Evolutionary conservation across 2,329 filamentous ascomycete genomes (phyloP).

Genomic region (Pleoardoris graminearum): DNA sequence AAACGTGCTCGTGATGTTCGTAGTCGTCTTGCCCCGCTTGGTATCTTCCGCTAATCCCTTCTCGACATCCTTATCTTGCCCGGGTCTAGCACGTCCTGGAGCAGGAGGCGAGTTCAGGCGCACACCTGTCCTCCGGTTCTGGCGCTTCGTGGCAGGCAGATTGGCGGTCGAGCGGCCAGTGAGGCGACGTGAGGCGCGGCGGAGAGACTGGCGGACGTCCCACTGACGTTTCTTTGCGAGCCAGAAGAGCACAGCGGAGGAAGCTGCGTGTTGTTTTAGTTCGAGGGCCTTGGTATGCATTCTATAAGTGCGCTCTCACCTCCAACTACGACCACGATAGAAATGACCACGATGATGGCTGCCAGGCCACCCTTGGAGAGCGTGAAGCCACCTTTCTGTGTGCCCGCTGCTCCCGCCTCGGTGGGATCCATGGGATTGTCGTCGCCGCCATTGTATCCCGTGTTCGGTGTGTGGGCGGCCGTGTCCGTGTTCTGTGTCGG

Average conservation of each 20-base stretch:
- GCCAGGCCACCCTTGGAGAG: conserved; percentile 71
- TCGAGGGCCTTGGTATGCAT: conserved; percentile 6
- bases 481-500: conserved; percentile 16
- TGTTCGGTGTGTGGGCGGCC: conserved; percentile 25
- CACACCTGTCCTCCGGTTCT: conserved; percentile 42
- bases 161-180: conserved; percentile 45
- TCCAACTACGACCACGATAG: conserved; percentile 59
- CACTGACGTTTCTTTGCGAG: conserved; percentile 84
- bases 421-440: conserved; percentile 42
- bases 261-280: conserved; percentile 52
- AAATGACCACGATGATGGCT: conserved; percentile 74
- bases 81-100: conserved; percentile 22
- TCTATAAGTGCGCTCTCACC: conserved; percentile 54
- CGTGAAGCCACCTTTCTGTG: conserved; percentile 61
- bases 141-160: conserved; percentile 31
- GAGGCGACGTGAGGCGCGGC: conserved; percentile 61
- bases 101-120: conserved; percentile 41
- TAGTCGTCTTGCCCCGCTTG: conserved; percentile 31
- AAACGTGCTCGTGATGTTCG: conserved; percentile 42
- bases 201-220: conserved; percentile 73
- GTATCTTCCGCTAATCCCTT: conserved; percentile 30
- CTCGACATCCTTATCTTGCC: conserved; percentile 37
- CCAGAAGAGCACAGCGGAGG: conserved; percentile 71
- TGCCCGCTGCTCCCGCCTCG: conserved; percentile 66
- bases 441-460: conserved; percentile 43